These are phyloP conservation scores for Barnettozyma pratensis DNA, from an alignment of 805 yeast species.

Conservation along the genomic window DNA sequence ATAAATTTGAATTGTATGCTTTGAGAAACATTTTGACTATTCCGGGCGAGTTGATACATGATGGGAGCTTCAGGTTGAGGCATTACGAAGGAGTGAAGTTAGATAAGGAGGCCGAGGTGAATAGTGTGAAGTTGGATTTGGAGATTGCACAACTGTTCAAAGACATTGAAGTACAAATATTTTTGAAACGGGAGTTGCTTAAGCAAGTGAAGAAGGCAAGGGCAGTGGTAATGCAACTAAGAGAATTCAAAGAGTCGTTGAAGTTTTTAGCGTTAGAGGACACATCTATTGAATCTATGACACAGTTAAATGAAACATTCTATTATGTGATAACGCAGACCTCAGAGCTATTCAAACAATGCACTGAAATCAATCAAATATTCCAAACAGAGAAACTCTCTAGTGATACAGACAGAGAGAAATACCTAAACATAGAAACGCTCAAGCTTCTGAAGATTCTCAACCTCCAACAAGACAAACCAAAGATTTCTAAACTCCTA, in stretches of 20 bases:
- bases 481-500: conserved; percentile 18
- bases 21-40: conserved; percentile 69
- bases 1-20: conserved; percentile 78
- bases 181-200: conserved; percentile 36
- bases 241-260: conserved; percentile 29
- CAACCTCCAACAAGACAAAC: conserved; percentile 20
- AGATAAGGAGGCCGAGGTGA: conserved; percentile 14
- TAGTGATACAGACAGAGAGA: conserved; percentile 30
- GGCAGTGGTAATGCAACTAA: conserved; percentile 30
- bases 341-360: conserved; percentile 24
- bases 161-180: conserved; percentile 39
- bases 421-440: conserved; percentile 36
- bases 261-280: conserved; percentile 23
- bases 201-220: conserved; percentile 35
- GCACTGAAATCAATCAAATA: conserved; percentile 6
- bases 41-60: conserved; percentile 41
- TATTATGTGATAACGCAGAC: conserved; percentile 41
- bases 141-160: conserved; percentile 30
- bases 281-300: neutral
- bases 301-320: conserved; percentile 37
- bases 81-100: conserved; percentile 57
- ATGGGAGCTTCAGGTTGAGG: conserved; percentile 62
- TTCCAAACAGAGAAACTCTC: neutral
- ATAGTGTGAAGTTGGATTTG: conserved; percentile 25
- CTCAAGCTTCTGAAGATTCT: conserved; percentile 26